Percentiles rank a stretch among this genome's conserved stretches.
These are phyloP conservation scores for Kwoniella dendrophila DNA, from an alignment of 768 basidiomycete species.

Conservation along the genomic window DNA sequence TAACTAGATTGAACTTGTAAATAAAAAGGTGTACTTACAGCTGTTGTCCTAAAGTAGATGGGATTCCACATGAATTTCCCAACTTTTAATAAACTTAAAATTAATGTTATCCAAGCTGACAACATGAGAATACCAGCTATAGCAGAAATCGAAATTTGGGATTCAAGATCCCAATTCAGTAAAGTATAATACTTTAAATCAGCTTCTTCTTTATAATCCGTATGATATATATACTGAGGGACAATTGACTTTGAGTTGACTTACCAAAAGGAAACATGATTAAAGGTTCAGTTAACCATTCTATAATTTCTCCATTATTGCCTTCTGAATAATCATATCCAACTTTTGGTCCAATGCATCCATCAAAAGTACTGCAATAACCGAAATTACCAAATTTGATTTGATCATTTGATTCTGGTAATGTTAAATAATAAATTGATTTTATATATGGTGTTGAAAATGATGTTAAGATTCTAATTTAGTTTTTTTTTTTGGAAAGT, in stretches of 20 bases:
- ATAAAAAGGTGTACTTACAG: conserved; percentile 27
- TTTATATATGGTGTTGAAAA: conserved; percentile 51
- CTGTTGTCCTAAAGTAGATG: conserved; percentile 35
- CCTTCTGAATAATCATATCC: conserved; percentile 29
- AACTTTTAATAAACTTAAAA: conserved; percentile 29
- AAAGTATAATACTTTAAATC: no score
- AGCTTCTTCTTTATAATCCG: not conserved
- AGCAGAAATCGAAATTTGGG: not conserved
- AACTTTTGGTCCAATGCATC: conserved; percentile 11
- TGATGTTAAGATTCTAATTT: conserved; percentile 39
- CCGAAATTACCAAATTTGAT: conserved; percentile 40
- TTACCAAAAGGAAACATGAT: conserved; percentile 39
- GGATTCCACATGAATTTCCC: conserved; percentile 41
- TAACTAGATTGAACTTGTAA: not conserved
- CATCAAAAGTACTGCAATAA: conserved; percentile 18
- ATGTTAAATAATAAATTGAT: conserved; percentile 43
- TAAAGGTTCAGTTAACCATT: conserved; percentile 34
- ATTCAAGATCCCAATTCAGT: no score
- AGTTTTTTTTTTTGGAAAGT: no score
- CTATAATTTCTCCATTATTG: conserved; percentile 22
- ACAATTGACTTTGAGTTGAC: not conserved
- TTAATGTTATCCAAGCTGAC: conserved; percentile 30
- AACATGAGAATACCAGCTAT: conserved; percentile 37
- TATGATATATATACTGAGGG: not conserved
- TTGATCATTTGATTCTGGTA: not conserved